phyloP scores from a whole-genome alignment of 345 rosid genomes.

The Tarenaya hassleriana region DNA sequence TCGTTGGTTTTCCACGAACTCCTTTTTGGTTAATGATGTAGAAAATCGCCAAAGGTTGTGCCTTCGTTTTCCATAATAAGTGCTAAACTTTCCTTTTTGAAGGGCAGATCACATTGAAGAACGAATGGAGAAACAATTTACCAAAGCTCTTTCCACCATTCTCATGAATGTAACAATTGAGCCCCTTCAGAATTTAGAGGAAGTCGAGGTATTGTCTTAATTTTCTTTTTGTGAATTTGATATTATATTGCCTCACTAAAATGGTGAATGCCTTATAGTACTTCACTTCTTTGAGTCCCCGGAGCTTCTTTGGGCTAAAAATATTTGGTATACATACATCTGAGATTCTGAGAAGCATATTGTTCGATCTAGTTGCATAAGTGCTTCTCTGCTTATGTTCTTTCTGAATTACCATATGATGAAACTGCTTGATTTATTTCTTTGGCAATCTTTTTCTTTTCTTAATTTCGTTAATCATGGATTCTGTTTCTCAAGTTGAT shows the following conservation, averaged over 20 bases:
- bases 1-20: too few species aligned
- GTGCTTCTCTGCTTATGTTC: not conserved
- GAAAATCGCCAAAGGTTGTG: not conserved
- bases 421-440: conserved; percentile 13
- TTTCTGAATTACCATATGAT: conserved; percentile 1
- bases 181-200: conserved; percentile 47
- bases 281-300: too few species aligned
- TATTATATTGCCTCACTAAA: too few species aligned
- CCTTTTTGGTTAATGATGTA: not conserved
- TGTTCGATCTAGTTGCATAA: not conserved
- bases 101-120: conserved; percentile 56
- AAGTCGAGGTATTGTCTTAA: conserved; percentile 58
- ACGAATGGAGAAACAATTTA: conserved; percentile 45
- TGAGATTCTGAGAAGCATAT: not conserved
- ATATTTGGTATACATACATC: not conserved
- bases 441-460: not conserved
- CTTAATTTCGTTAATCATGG: not conserved
- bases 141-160: conserved; percentile 45
- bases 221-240: not conserved
- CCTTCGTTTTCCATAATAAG: not conserved
- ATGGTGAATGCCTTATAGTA: too few species aligned
- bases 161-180: conserved; percentile 60
- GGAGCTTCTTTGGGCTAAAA: too few species aligned
- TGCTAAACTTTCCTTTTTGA: not conserved
- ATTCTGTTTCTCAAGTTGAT: conserved; percentile 9